A percentile compares a stretch with the other conserved stretches of the same genome.
Evolutionary conservation across 345 rosid species (phyloP).

Genomic region (Dipteronia sinensis): DNA sequence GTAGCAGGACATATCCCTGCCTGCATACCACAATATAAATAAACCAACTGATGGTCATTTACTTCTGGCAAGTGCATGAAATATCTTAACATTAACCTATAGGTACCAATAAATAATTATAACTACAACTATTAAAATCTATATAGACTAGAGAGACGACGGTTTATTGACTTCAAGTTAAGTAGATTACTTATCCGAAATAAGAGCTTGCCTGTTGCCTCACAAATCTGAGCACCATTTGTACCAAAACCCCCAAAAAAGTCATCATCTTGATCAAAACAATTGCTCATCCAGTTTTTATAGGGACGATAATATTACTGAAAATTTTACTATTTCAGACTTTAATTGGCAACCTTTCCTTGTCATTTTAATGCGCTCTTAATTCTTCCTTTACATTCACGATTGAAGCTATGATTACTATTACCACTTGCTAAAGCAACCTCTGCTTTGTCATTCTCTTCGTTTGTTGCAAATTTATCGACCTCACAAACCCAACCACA

Average conservation of each 20-base stretch:
- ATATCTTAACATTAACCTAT: not conserved
- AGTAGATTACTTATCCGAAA: not conserved
- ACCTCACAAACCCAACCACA: not conserved
- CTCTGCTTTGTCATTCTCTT: not conserved
- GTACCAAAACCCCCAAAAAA: not conserved
- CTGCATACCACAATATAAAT: not conserved
- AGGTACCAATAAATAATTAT: not conserved
- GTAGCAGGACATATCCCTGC: not conserved
- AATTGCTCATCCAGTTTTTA: not conserved
- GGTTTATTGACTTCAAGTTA: not conserved
- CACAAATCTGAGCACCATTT: not conserved
- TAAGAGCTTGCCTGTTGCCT: not conserved
- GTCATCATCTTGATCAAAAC: not conserved
- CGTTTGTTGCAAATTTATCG: not conserved
- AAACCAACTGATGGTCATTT: not conserved
- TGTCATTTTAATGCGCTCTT: not conserved
- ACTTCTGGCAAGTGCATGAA: not conserved
- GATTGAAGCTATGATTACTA: not conserved
- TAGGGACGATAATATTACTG: not conserved
- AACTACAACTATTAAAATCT: not conserved
- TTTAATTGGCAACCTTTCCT: not conserved
- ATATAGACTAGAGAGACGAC: not conserved
- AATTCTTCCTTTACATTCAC: not conserved
- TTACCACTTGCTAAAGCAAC: not conserved
- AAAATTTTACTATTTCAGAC: not conserved